A percentile compares a stretch with the other conserved stretches of the same genome.
These are phyloP conservation scores for Dianthus caryophyllus DNA, from an alignment of 148 eudicot genomes.

Conservation along the genomic window DNA sequence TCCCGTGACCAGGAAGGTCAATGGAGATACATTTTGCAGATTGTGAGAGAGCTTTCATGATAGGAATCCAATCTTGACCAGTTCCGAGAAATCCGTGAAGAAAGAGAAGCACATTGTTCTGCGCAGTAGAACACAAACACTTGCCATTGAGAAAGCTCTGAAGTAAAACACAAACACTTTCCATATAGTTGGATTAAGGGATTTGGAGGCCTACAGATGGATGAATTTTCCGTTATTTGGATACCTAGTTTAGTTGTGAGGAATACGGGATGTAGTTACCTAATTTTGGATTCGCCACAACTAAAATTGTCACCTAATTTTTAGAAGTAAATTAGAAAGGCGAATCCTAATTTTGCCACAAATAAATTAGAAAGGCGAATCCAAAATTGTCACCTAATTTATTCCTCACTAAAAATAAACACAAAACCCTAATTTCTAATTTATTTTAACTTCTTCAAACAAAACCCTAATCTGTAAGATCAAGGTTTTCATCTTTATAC, in stretches of 20 bases:
- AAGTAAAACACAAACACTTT: background rate
- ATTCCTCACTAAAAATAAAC: no score
- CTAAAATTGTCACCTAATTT: no score
- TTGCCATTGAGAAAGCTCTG: background rate
- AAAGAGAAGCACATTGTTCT: slow-evolving; percentile 66
- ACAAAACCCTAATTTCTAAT: background rate
- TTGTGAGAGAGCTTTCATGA: slow-evolving; percentile 75
- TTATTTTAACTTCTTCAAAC: background rate
- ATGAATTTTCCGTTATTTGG: no score
- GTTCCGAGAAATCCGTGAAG: slow-evolving; percentile 96
- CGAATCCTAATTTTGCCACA: no score
- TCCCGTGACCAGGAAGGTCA: slow-evolving; percentile 97
- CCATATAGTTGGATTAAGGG: no score
- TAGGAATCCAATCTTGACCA: slow-evolving; percentile 74
- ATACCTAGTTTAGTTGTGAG: no score
- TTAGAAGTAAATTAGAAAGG: no score
- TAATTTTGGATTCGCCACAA: no score
- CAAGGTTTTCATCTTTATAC: background rate
- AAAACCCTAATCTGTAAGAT: background rate
- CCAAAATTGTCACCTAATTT: no score
- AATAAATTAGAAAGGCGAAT: no score
- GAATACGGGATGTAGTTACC: no score
- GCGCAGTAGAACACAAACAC: slow-evolving; percentile 32
- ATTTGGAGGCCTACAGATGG: no score
- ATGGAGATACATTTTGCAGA: slow-evolving; percentile 73